A percentile compares a stretch with the other conserved stretches of the same genome.
These are phyloP conservation scores for Linnemannia hyalina DNA, from an alignment of 192 early-diverging fungal genomes.

Conservation along the genomic window DNA sequence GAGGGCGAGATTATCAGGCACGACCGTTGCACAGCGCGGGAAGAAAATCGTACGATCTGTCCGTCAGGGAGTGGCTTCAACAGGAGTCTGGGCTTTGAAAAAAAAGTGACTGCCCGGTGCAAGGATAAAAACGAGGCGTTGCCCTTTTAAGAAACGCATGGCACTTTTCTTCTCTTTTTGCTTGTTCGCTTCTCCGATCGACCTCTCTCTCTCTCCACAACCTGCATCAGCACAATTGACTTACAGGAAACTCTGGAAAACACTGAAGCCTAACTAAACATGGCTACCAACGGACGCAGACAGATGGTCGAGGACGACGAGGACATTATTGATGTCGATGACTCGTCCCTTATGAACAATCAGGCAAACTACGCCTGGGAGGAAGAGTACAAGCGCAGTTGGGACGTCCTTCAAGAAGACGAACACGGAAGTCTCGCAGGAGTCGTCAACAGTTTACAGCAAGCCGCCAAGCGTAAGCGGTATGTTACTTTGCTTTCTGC, in stretches of 20 bases:
- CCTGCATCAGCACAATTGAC: neutral
- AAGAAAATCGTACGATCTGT: slow-evolving; percentile 1
- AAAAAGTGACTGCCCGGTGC: neutral
- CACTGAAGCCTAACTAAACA: neutral
- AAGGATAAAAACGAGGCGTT: neutral
- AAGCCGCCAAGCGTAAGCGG: slow-evolving; percentile 78
- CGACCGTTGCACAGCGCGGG: slow-evolving; percentile 2
- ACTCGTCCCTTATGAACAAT: slow-evolving; percentile 60
- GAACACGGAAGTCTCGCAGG: slow-evolving; percentile 85
- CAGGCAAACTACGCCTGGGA: slow-evolving; percentile 91
- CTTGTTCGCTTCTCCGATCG: neutral
- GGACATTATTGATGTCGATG: slow-evolving; percentile 70
- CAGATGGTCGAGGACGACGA: slow-evolving; percentile 53
- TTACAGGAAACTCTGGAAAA: neutral
- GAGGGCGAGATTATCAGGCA: no score
- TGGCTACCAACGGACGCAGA: slow-evolving; percentile 51
- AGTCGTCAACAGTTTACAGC: slow-evolving; percentile 79
- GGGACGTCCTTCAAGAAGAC: slow-evolving; percentile 94
- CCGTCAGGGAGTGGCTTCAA: neutral
- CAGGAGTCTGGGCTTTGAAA: neutral
- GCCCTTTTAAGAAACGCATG: neutral
- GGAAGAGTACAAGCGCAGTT: slow-evolving; percentile 95
- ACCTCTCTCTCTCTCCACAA: neutral
- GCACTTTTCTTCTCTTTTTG: neutral
- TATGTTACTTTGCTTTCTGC: slow-evolving; percentile 1